Percentiles rank a stretch among this genome's conserved stretches.
phyloP scores from a whole-genome alignment of 441 rosid species.

The Erysimum cheiri region DNA sequence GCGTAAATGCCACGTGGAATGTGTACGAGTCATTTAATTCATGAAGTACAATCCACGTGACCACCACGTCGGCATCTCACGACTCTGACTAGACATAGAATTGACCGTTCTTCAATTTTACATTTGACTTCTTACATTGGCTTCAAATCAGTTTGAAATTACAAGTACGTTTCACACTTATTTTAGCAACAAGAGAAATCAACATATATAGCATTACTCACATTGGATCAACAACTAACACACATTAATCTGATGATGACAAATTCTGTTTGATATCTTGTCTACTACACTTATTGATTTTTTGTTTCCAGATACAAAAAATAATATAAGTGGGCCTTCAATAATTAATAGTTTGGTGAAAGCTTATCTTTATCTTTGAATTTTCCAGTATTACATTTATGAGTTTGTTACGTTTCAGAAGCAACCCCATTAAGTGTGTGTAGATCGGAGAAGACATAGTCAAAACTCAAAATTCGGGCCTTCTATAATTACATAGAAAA shows the following conservation, averaged over 20 bases:
- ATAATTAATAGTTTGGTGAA: constrained; percentile 6
- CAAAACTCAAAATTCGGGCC: constrained; percentile 9
- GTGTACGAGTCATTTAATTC: neutral
- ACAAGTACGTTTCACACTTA: constrained; percentile 9
- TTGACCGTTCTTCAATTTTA: too few relatives aligned
- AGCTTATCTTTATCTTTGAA: neutral
- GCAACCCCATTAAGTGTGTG: neutral
- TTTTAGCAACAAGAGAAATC: neutral
- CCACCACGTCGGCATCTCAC: neutral
- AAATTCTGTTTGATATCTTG: neutral
- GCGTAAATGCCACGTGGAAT: constrained; percentile 5
- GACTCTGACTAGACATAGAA: neutral
- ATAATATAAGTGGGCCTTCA: constrained; percentile 3
- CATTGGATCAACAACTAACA: neutral
- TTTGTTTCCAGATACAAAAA: neutral
- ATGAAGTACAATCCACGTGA: neutral
- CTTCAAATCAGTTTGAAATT: neutral
- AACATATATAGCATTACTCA: neutral
- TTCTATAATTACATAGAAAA: neutral
- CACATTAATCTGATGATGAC: constrained; percentile 4
- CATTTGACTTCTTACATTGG: neutral
- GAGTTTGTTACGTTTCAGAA: constrained; percentile 20
- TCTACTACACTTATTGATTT: neutral
- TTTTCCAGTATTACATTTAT: constrained; percentile 17
- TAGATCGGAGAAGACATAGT: neutral